Base-by-base conservation (phyloP, 768 basidiomycete species). In the Pisolithus microcarpus region DNA sequence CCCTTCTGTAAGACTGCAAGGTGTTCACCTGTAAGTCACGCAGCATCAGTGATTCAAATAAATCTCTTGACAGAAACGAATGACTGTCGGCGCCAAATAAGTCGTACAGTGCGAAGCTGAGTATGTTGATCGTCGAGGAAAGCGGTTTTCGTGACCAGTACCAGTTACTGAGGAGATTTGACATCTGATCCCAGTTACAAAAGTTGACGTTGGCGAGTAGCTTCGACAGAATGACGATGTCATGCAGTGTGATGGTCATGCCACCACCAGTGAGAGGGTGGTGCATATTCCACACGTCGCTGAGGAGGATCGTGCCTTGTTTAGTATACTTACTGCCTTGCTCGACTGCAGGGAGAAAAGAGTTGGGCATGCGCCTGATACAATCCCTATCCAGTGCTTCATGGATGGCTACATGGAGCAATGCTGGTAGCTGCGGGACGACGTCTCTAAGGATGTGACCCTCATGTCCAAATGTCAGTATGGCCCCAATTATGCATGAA, bases 281-380 rank as follows among this genome's bases (percentile, higher is more conserved):
- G 0, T 96, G 88, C 94, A 98, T 98, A 65, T 98, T 98, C 87
- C 91, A 95, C 2, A 94, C 84, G 64, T 98, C 96, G 1, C 96
- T 96, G 30, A 96, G 74, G 54, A 98, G 81, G 52, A 99, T 71
- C 9, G 81, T 82, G 21, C 91, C 90, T 46, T n/a, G n/a, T n/a
- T n/a, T n/a, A n/a, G n/a, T n/a, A n/a, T n/a, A n/a, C n/a, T n/a
- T n/a, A n/a, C n/a, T 82, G 76, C 74, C 71, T 62, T 95, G 94
- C 52, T 82, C 73, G 2, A 84, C 73, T 0, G 93, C 71, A 0
- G 96, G 90, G 2, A 99, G 77, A 74, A 89, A 96, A 0, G 89
- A 87, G 66, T 97, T 98, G 30, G 95, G 94, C 94, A 98, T 97
- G 18, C 84, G 82, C 13, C 91, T 78, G 16, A 96, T 73, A 19